Percentiles rank a stretch among this genome's conserved stretches.
Evolutionary conservation across 192 early-diverging fungal genomes (phyloP).

Genomic region (Diversispora eburnea): DNA sequence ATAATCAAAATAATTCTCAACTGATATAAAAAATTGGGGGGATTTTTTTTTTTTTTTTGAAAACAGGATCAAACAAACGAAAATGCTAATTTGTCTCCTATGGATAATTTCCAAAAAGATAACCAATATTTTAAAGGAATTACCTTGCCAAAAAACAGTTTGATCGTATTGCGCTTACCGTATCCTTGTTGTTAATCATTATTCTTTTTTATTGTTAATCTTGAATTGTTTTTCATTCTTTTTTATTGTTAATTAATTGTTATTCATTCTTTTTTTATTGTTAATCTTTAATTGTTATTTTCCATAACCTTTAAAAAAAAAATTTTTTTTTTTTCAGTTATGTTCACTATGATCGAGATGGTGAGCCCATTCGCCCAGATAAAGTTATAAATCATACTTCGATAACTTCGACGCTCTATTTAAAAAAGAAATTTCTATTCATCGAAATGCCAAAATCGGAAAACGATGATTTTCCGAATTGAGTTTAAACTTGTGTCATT

Average conservation of each 20-base stretch:
- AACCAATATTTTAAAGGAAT: not conserved
- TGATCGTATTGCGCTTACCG: conserved; percentile 8
- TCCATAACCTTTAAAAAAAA: not conserved
- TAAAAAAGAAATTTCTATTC: not conserved
- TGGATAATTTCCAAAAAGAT: not conserved
- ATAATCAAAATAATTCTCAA: not conserved
- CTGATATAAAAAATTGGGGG: no score
- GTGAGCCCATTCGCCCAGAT: not conserved
- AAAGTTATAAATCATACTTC: not conserved
- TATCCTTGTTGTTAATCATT: conserved; percentile 3
- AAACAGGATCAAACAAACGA: not conserved
- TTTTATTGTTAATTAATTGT: not conserved
- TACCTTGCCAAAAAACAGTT: not conserved
- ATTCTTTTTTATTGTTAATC: not conserved
- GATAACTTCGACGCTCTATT: not conserved
- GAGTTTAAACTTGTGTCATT: no score
- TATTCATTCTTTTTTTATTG: not conserved
- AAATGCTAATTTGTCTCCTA: not conserved
- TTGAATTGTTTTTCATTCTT: not conserved
- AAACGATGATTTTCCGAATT: not conserved
- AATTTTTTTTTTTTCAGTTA: not conserved
- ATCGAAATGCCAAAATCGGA: not conserved
- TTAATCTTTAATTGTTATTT: not conserved
- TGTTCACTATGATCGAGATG: conserved; percentile 1
- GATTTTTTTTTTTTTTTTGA: not conserved